A percentile compares a stretch with the other conserved stretches of the same genome.
Evolutionary conservation across 2,329 filamentous ascomycete species (phyloP).

Genomic region (Dactylellina parvicollis): DNA sequence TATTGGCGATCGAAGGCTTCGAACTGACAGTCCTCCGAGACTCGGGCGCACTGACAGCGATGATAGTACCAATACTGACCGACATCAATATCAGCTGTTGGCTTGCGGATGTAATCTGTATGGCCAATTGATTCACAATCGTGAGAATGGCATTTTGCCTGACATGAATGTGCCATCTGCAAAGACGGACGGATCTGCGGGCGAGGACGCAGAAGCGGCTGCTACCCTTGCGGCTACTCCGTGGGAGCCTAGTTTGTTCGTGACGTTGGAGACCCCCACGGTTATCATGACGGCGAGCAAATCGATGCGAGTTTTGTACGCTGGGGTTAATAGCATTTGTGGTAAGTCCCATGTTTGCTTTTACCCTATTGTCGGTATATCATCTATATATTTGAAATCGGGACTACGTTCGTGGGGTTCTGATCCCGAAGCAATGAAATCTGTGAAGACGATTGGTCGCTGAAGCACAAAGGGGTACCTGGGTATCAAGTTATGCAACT

Average conservation of each 20-base stretch:
- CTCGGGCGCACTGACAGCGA: neutral
- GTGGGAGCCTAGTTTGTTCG: slow-evolving; percentile 41
- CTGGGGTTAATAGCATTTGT: slow-evolving; percentile 32
- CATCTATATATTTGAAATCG: too few relatives aligned
- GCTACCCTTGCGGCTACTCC: slow-evolving; percentile 9
- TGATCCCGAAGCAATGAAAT: too few relatives aligned
- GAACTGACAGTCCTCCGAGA: neutral
- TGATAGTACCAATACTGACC: neutral
- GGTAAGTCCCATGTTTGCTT: too few relatives aligned
- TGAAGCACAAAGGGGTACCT: too few relatives aligned
- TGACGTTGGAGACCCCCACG: slow-evolving; percentile 38
- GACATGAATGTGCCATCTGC: slow-evolving; percentile 1
- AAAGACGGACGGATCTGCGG: slow-evolving; percentile 9
- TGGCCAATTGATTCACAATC: slow-evolving; percentile 14
- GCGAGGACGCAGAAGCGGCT: neutral
- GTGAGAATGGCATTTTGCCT: slow-evolving; percentile 5
- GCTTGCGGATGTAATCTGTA: slow-evolving; percentile 36
- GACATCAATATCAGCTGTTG: slow-evolving; percentile 1
- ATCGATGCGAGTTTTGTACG: slow-evolving; percentile 37
- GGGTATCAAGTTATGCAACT: neutral
- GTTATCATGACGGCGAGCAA: slow-evolving; percentile 19
- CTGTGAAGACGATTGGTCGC: slow-evolving; percentile 1
- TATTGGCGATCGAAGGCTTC: neutral
- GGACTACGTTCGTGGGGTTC: too few relatives aligned
- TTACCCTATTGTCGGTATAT: too few relatives aligned